Base-by-base conservation (phyloP, 495 filamentous ascomycete species). In the Neurospora sp. region DNA sequence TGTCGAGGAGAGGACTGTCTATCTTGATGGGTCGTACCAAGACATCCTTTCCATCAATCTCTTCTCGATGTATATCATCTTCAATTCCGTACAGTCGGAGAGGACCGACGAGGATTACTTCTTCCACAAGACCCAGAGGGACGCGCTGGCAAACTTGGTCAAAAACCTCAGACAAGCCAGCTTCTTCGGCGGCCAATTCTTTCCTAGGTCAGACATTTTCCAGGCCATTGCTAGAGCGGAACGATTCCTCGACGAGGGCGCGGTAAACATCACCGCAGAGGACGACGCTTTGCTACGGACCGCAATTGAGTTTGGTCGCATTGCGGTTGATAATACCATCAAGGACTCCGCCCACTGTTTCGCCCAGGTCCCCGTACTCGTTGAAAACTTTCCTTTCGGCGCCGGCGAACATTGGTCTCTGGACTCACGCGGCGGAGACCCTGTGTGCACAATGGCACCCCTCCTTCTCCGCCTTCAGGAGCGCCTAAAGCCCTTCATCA, bases 41-140 rank as follows among this genome's bases (percentile, higher is more conserved):
- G 94, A 98, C 81, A 92, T 89, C 74, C 78, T 98, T 14, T 92
- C 89, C 2, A 86, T 94, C 37, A 98, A 97, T 77, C 82, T 96
- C 3, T 97, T 98, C 78, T 88, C 92, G 3, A 90, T 93, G 75
- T 88, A 90, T 76, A 86, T 97, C 38, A 90, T 91, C 16, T 89
- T 92, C 71, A 98, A 98, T 79, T 89, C 94, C 1, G 89, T 98
- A 8, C 94, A 94, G n/a, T 96, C 93, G 5, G 92, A 97, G 76
- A 85, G 94, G 14, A 86, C 86, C 7, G 95, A 94, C 76, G 84
- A 86, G 39, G 95, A 98, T 78, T 98, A 97, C 77, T 91, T 98
- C 77, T 97, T 97, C 76, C 90, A 97, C 72, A 86, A 89, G 0
- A 87, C 86, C 8, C 94, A 93, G 77, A 81, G 87, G 35, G 89